Evolutionary conservation across 164 flowering plant species (phyloP).

Genomic region (Platanus orientalis): DNA sequence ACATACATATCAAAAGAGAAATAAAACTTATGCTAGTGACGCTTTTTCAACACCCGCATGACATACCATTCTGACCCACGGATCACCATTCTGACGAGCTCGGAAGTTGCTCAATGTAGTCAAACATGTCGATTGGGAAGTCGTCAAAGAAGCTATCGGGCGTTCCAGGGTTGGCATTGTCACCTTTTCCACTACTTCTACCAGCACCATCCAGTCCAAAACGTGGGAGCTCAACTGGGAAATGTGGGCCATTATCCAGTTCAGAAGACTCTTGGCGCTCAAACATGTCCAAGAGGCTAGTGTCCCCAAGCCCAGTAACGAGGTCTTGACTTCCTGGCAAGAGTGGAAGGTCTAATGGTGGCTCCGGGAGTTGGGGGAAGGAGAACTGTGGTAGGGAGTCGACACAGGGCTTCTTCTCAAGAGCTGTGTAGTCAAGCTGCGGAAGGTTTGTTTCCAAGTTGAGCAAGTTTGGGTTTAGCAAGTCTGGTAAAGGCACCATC

Average conservation of each 20-base stretch:
- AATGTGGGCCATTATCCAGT: constrained; percentile 13
- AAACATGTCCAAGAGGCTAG: constrained; percentile 35
- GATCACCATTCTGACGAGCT: constrained; percentile 32
- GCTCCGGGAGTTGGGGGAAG: constrained; percentile 21
- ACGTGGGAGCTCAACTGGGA: constrained; percentile 14
- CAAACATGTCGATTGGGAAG: constrained; percentile 52
- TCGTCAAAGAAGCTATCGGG: constrained; percentile 68
- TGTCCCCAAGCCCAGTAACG: constrained; percentile 28
- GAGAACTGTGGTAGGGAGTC: constrained; percentile 15
- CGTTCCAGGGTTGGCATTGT: constrained; percentile 16
- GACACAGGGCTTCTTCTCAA: constrained; percentile 16
- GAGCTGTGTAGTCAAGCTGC: too few relatives aligned
- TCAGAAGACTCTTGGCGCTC: constrained; percentile 18
- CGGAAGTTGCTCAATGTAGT: constrained; percentile 30
- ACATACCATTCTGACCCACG: too few relatives aligned
- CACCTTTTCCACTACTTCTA: constrained; percentile 9
- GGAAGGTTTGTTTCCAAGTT: constrained; percentile 17
- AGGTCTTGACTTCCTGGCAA: constrained; percentile 37
- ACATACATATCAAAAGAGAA: too few relatives aligned
- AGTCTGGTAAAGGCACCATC: constrained; percentile 39
- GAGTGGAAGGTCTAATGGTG: constrained; percentile 27
- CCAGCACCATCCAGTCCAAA: constrained; percentile 15
- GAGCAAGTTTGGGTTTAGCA: constrained; percentile 21
- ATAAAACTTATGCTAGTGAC: too few relatives aligned
- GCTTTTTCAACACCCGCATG: too few relatives aligned